Base-by-base conservation (phyloP, 257 asterid species). In the Euphrasia confusa region DNA sequence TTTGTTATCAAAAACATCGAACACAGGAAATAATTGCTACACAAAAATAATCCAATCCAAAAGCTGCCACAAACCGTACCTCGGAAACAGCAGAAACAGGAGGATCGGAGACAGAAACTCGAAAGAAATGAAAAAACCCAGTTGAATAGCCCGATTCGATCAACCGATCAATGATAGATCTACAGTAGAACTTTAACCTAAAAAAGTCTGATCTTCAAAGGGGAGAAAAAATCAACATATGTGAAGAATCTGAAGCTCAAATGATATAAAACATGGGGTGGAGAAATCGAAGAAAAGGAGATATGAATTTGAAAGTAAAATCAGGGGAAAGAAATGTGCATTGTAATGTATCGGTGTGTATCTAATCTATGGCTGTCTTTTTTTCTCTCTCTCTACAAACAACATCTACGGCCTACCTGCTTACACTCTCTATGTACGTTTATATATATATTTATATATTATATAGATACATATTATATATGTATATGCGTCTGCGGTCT, bases 101-200 rank as follows among this genome's bases (percentile, higher is more conserved):
- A 68, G 48, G 87, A 89, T 89, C 90, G 92, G 77, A 39, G 48
- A 65, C 40, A 55, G 68, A 33, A 33, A 5, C 39, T 6, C 39
- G 39, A 33, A 33, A 33, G 11, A 14, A 18, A 49, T 9, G 54
- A 35, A 60, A 47, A 71, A 65, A 58, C 47, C 30, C 24, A 63
- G 61, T 40, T 10, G 40, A 62, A 57, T 32, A 69, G 52, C 2
- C 32, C 56, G 66, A 28, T n/a, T 42, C 26, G 64, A 74, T 68
- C 68, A 47, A 44, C 65, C 79, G 75, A 79, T 73, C 75, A 73
- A 59, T 9, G 64, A 58, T 71, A 71, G 81, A 79, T 79, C 81
- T 71, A 68, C 73, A 40, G 42, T 37, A 37, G 42, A 37, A 7
- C 15, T 40, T 54, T n/a, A 71, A 69, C 68, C 59, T 13, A 15